phyloP scores from a whole-genome alignment of 352 stramenopile genomes.

The Saprolegnia diclina region DNA sequence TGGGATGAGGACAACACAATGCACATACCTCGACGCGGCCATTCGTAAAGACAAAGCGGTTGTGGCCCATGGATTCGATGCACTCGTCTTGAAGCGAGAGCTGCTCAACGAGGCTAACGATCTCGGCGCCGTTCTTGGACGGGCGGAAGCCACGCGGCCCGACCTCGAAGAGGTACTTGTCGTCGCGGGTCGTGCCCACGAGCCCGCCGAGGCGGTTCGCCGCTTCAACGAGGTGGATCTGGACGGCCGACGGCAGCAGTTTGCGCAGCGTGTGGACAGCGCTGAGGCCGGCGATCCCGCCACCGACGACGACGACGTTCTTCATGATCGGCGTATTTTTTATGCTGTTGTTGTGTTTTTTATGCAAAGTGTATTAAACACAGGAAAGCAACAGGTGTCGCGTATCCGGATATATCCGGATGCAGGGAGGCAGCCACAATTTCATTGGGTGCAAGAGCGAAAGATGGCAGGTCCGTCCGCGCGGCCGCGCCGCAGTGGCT shows the following conservation, averaged over 20 bases:
- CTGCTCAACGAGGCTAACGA: constrained; percentile 77
- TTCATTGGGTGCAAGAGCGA: constrained; percentile 7
- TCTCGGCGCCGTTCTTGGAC: constrained; percentile 76
- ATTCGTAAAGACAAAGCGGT: constrained; percentile 70
- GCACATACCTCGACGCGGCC: constrained; percentile 52
- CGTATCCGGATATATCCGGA: constrained; percentile 8
- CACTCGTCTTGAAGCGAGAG: constrained; percentile 59
- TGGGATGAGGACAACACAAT: background rate
- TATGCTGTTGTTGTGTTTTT: constrained; percentile 15
- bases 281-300: constrained; percentile 72
- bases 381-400: background rate
- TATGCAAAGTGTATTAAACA: background rate
- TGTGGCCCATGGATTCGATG: constrained; percentile 48
- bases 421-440: background rate
- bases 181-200: constrained; percentile 51
- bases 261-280: constrained; percentile 72
- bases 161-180: constrained; percentile 78
- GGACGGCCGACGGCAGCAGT: constrained; percentile 32
- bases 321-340: constrained; percentile 20
- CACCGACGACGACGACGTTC: constrained; percentile 75
- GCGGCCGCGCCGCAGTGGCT: background rate
- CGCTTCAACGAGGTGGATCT: constrained; percentile 70
- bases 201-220: constrained; percentile 48
- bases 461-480: constrained; percentile 22
- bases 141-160: constrained; percentile 78